Conservation (phyloP, 495 filamentous ascomycete genomes). For the Penicillium diatomitis region DNA sequence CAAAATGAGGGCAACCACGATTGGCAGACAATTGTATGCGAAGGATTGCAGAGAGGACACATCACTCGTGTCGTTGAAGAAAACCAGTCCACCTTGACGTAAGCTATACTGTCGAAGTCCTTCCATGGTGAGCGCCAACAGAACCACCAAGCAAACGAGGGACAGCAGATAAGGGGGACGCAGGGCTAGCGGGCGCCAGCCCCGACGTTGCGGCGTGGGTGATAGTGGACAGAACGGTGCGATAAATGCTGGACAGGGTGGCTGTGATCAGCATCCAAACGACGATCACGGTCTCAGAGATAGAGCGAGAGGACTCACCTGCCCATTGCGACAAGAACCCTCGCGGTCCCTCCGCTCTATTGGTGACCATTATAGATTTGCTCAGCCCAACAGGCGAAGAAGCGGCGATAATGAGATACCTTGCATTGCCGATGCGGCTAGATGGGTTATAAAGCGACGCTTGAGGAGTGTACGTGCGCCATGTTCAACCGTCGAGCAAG, state of each 20-base stretch:
- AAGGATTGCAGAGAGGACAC: constrained; percentile 26
- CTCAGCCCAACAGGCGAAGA: constrained; percentile 6
- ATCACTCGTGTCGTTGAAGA: constrained; percentile 26
- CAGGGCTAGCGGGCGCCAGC: constrained; percentile 31
- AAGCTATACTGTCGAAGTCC: constrained; percentile 27
- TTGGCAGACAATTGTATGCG: constrained; percentile 32
- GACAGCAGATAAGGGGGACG: constrained; percentile 25
- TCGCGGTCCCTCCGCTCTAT: constrained; percentile 6
- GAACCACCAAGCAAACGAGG: constrained; percentile 19
- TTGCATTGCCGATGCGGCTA: constrained; percentile 12
- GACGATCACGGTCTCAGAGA: background rate
- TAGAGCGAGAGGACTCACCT: constrained; percentile 5
- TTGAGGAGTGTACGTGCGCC: background rate
- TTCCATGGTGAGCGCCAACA: constrained; percentile 20
- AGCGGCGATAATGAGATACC: constrained; percentile 1
- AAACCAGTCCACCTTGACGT: constrained; percentile 23
- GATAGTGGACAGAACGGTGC: constrained; percentile 7
- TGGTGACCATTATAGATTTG: constrained; percentile 16
- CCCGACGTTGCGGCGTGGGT: constrained; percentile 4
- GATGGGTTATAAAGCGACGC: background rate
- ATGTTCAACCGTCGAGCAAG: background rate
- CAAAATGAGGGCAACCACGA: constrained; percentile 26
- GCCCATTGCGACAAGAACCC: constrained; percentile 11
- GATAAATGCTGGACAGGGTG: constrained; percentile 6
- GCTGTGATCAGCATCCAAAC: background rate